Evolutionary conservation across 2,329 filamentous ascomycete species (phyloP).

Genomic region (Byssoonygena ceratinophila): DNA sequence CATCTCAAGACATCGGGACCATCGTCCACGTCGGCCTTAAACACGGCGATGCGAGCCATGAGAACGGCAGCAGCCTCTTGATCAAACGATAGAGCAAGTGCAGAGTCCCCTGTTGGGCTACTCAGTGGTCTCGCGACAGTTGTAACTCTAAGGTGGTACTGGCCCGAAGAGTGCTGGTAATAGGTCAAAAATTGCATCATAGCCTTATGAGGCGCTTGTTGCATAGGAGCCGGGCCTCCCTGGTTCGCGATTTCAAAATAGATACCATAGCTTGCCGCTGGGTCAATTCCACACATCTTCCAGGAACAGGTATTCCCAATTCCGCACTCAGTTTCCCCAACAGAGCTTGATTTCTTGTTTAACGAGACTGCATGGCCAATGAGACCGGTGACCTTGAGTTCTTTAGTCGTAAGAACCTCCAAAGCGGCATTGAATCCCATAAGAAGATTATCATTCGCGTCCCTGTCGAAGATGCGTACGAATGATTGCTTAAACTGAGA

Average conservation of each 20-base stretch:
- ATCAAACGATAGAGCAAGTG: conserved; percentile 93
- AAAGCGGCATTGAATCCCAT: conserved; percentile 98
- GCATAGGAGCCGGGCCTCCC: conserved; percentile 72
- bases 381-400: conserved; percentile 92
- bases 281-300: conserved; percentile 99
- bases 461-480: conserved; percentile 92
- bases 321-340: conserved; percentile 94
- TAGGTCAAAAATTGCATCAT: conserved; percentile 98
- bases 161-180: conserved; percentile 93
- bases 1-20: conserved; percentile 95
- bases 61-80: conserved; percentile 95
- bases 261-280: conserved; percentile 82
- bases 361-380: conserved; percentile 94
- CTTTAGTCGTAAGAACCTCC: conserved; percentile 93
- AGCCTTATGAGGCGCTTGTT: conserved; percentile 78
- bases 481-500: conserved; percentile 99
- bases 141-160: conserved; percentile 91
- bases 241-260: conserved; percentile 98
- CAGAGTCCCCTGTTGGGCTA: conserved; percentile 85
- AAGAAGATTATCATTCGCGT: conserved; percentile 81
- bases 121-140: conserved; percentile 86
- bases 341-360: conserved; percentile 95
- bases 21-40: conserved; percentile 97
- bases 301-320: conserved; percentile 98
- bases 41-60: conserved; percentile 98